Conservation (phyloP, 345 rosid species). For the Brassica incana region DNA sequence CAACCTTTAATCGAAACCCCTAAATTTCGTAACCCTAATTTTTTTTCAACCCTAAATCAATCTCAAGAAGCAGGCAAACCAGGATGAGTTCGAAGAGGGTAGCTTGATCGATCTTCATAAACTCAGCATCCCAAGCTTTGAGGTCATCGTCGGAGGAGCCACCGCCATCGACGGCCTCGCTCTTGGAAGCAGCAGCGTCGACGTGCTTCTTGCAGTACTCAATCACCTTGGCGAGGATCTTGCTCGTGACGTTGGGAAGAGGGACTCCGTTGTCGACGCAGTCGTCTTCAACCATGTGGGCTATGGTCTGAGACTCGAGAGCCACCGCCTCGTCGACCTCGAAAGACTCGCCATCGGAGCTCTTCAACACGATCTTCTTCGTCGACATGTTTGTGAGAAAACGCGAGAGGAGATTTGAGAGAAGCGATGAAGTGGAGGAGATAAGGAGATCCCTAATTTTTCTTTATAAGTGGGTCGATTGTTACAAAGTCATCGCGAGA, state of each 20-base stretch:
- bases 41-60: not conserved
- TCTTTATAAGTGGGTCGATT: not conserved
- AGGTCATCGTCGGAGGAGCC: not conserved
- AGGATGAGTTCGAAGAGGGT: not conserved
- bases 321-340: not conserved
- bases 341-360: slow-evolving; percentile 1
- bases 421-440: not conserved
- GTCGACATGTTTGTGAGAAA: not conserved
- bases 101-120: not conserved
- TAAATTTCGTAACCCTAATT: not conserved
- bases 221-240: not conserved
- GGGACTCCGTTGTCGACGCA: not conserved
- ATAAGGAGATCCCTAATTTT: not conserved
- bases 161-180: not conserved
- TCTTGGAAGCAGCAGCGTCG: not conserved
- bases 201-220: not conserved
- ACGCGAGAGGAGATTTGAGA: not conserved
- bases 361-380: not conserved
- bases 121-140: not conserved
- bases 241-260: not conserved
- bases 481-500: not conserved
- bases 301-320: not conserved
- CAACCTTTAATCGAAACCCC: not conserved
- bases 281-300: not conserved
- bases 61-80: not conserved